Percentiles rank a stretch among this genome's conserved stretches.
Conservation (phyloP, 345 rosid genomes). For the Adansonia digitata region DNA sequence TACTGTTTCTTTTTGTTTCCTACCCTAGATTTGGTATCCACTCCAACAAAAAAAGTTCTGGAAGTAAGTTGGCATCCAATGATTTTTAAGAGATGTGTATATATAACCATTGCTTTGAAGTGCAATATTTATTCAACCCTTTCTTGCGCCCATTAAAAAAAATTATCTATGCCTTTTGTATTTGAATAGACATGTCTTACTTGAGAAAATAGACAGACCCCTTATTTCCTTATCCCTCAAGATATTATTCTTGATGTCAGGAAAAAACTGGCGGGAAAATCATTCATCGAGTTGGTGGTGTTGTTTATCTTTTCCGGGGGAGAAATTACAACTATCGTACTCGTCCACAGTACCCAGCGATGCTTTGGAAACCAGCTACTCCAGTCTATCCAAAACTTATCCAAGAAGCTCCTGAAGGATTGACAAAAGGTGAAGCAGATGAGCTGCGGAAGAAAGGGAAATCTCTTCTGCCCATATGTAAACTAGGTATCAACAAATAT, state of each 20-base stretch:
- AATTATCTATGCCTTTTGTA: neutral
- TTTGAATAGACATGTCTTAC: neutral
- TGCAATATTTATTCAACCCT: neutral
- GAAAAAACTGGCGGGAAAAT: slow-evolving; percentile 84
- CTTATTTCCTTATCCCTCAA: slow-evolving; percentile 11
- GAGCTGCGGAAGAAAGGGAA: slow-evolving; percentile 60
- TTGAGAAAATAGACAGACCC: neutral
- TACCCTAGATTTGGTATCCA: neutral
- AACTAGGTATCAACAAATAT: slow-evolving; percentile 45
- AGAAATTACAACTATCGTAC: slow-evolving; percentile 73
- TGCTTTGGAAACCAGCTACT: slow-evolving; percentile 98
- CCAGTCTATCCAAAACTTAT: slow-evolving; percentile 95
- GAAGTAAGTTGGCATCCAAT: slow-evolving; percentile 7
- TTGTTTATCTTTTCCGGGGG: slow-evolving; percentile 83
- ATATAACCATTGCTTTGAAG: neutral
- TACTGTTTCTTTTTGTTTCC: neutral
- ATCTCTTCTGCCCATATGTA: slow-evolving; percentile 73
- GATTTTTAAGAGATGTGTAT: neutral
- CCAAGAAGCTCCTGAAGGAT: slow-evolving; percentile 83
- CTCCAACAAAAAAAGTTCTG: neutral
- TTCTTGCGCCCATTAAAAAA: neutral
- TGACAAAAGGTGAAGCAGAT: slow-evolving; percentile 69
- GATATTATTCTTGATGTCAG: slow-evolving; percentile 30
- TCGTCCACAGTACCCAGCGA: slow-evolving; percentile 77
- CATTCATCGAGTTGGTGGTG: slow-evolving; percentile 73